Conservation (phyloP, 108 stramenopile genomes). For the Hondaea fermentalgiana region DNA sequence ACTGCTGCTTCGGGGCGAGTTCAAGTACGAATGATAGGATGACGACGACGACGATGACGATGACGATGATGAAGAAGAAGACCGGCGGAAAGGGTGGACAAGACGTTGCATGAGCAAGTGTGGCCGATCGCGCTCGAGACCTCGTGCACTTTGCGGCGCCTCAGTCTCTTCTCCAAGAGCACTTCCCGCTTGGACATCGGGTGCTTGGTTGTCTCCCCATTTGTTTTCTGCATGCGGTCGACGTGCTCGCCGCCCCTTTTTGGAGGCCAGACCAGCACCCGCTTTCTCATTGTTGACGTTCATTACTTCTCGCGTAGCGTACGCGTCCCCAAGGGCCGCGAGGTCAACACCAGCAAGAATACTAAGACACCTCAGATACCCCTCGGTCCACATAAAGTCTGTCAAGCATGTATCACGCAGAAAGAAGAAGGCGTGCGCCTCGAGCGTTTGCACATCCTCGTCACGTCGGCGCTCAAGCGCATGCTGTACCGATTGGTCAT, state of each 20-base stretch:
- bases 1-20: no score
- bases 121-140: background rate
- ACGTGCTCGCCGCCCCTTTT: no score
- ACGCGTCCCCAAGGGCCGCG: background rate
- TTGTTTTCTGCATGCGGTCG: no score
- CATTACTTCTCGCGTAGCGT: background rate
- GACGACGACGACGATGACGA: background rate
- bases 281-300: background rate
- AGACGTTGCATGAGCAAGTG: no score
- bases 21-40: no score
- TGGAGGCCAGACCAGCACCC: no score
- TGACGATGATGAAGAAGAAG: background rate
- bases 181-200: no score
- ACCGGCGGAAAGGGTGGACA: background rate
- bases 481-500: background rate
- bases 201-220: no score
- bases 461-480: background rate
- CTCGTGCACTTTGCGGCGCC: background rate
- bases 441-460: background rate
- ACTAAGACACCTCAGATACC: background rate
- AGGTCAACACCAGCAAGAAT: background rate
- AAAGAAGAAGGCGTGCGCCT: background rate
- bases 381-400: background rate
- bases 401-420: background rate
- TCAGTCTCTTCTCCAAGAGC: no score